Conservation (phyloP, 805 yeast species). For the Saccharomyces paradoxus region DNA sequence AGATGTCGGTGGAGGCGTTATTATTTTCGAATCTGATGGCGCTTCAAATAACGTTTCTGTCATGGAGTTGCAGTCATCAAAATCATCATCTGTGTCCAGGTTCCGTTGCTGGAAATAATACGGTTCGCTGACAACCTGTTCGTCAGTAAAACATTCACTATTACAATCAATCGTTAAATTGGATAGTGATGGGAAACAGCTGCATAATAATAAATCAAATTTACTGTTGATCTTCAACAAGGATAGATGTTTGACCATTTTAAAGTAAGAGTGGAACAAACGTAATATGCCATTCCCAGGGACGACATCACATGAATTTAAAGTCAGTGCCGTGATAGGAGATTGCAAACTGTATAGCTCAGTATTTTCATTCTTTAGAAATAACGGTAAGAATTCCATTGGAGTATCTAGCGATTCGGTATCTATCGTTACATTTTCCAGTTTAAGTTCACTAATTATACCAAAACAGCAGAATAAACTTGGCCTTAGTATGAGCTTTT, state of each 20-base stretch:
- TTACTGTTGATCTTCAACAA: slow-evolving; percentile 36
- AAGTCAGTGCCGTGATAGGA: slow-evolving; percentile 28
- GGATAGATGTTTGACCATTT: slow-evolving; percentile 32
- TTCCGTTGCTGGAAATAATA: slow-evolving; percentile 18
- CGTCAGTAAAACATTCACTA: slow-evolving; percentile 36
- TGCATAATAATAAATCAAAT: slow-evolving; percentile 42
- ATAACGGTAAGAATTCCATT: slow-evolving; percentile 27
- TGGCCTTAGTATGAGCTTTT: slow-evolving; percentile 27
- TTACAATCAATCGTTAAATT: slow-evolving; percentile 40
- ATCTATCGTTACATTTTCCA: slow-evolving; percentile 44
- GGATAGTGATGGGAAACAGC: slow-evolving; percentile 35
- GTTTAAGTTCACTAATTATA: slow-evolving; percentile 35
- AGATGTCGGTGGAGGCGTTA: slow-evolving; percentile 30
- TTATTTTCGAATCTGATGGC: slow-evolving; percentile 12
- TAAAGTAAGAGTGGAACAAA: slow-evolving; percentile 34
- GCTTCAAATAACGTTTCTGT: slow-evolving; percentile 23
- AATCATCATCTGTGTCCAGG: slow-evolving; percentile 3
- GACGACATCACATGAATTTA: slow-evolving; percentile 31
- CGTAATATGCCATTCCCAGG: slow-evolving; percentile 33
- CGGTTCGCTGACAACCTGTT: slow-evolving; percentile 15
- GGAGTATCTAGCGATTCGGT: slow-evolving; percentile 33
- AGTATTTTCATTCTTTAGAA: slow-evolving; percentile 14
- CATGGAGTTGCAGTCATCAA: slow-evolving; percentile 14
- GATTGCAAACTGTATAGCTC: slow-evolving; percentile 28
- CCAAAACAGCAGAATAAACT: slow-evolving; percentile 42